Conservation (phyloP, 1,284 basidiomycete genomes). For the Moesziomyces aphidis region DNA sequence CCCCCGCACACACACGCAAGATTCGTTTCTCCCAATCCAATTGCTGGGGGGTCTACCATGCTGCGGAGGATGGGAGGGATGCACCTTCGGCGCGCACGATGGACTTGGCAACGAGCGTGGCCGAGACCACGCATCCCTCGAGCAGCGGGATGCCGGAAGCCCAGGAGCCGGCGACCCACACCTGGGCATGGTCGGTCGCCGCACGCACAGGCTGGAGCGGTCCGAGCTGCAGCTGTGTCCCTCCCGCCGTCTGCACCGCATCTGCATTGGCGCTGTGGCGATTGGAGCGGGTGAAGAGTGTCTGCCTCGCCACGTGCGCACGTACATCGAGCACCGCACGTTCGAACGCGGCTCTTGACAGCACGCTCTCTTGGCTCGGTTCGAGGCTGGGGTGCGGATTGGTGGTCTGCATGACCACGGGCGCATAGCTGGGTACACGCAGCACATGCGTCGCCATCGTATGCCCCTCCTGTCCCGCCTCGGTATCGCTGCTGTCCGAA, state of each 20-base stretch:
- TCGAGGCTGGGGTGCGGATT: conserved; percentile 48
- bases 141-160: conserved; percentile 29
- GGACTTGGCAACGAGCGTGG: conserved; percentile 9
- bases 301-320: conserved; percentile 10
- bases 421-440: not conserved
- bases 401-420: conserved; percentile 59
- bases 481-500: not conserved
- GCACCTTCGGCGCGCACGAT: conserved; percentile 10
- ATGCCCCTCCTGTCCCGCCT: not conserved
- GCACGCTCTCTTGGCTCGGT: conserved; percentile 23
- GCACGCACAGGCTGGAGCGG: conserved; percentile 3
- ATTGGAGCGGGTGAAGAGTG: conserved; percentile 7
- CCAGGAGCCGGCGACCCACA: conserved; percentile 35
- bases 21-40: not conserved
- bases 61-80: not conserved
- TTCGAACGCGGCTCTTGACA: conserved; percentile 51
- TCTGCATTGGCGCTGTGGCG: not conserved
- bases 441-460: conserved; percentile 64
- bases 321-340: conserved; percentile 50
- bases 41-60: conserved; percentile 5
- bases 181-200: not conserved
- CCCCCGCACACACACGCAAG: not conserved
- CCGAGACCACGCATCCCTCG: conserved; percentile 37
- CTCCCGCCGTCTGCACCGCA: conserved; percentile 4
- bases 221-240: conserved; percentile 6